Base-by-base conservation (phyloP, 495 filamentous ascomycete species). In the Lasiosphaeria ovina region DNA sequence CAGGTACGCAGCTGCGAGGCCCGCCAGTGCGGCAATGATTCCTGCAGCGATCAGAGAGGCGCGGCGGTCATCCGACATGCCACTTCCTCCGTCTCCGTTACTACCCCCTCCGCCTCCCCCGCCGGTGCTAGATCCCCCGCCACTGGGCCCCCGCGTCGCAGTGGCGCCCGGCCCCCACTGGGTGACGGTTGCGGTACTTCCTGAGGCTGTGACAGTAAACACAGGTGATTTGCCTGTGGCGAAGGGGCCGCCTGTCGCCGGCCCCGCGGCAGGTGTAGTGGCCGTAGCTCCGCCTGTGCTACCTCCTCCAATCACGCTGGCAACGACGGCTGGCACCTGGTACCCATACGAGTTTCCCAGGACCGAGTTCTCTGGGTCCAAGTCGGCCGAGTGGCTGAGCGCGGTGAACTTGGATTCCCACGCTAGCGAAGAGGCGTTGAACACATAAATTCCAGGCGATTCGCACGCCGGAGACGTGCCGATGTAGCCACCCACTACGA, bases 401-500 rank as follows among this genome's bases (percentile, higher is more conserved):
- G 85, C 76, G 24, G 76, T 82, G 73, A 88, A 91, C 14, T 74
- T 75, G 50, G 75, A 80, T 10, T 77, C 76, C 87, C 89, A 92
- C 49, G 77, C 58, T 3, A 89, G 75, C 12, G 76, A 78, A 9
- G 80, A 81, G 32, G 83, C 76, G 72, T 89, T 82, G 71, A 90
- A 91, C 44, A 87, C 79, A 66, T 88, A 90, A 63, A 90, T 76
- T 8, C 88, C 88, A 7, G 87, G 86, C 34, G 70, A 77, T 61
- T 91, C 89, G 71, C 89, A 91, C 4, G 76, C 77, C 36, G 85
- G 78, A 32, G 82, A 72, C 31, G 76, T 71, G 12, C 83, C 85
- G 17, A 86, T 82, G 69, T 89, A 91, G 9, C 89, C 89, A 34
- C 89, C 88, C 11, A 91, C 76, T 1, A 90, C 79, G 16, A 92